Evolutionary conservation across 768 basidiomycete species (phyloP), one percentile per base, ranked within the genome.

Genomic region (Gautieria morchelliformis): DNA sequence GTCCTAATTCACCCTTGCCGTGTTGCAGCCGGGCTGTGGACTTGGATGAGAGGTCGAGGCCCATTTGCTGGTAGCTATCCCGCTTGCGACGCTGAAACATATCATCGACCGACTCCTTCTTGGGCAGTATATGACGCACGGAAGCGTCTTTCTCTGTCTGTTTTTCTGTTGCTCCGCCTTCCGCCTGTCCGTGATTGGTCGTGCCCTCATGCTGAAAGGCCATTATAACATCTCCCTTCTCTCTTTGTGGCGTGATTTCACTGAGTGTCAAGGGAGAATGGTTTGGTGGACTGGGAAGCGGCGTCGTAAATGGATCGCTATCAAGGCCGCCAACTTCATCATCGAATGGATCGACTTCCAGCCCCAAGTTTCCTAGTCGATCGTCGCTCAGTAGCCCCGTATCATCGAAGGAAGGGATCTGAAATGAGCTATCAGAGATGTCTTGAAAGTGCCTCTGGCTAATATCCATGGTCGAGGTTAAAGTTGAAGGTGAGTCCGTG

Each of bases 321-420:
- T 64, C 71, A 58, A 69, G 73, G 58, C 65, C 66, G 52, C 85
- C 72, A 65, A 78, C 77, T 68, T 75, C 73, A 58, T 74, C 72
- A 56, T 83, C 77, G 20, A 63, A 72, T 17, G 75, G 65, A 12
- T 76, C 67, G 39, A 71, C 58, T 27, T 72, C 70, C 48, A 68
- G 66, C 42, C 67, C 53, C 20, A 62, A 24, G 9, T 59, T 30
- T 9, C 59, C 22, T 27, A 15, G n/a, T 49, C 17, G 24, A 30
- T 20, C 12, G 5, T 27, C 41, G 27, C 41, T 32, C n/a, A 47
- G 56, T 37, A 27, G 56, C 22, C 69, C 70, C 6, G 68, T 63
- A 8, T 69, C 68, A 4, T 6, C 15, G 22, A 46, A 19, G 15
- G 20, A 27, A 5, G 83, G 81, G 27, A 84, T 75, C 61, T 82